Evolutionary conservation across 345 rosid species (phyloP).

Genomic region (Syzygium oleosum): DNA sequence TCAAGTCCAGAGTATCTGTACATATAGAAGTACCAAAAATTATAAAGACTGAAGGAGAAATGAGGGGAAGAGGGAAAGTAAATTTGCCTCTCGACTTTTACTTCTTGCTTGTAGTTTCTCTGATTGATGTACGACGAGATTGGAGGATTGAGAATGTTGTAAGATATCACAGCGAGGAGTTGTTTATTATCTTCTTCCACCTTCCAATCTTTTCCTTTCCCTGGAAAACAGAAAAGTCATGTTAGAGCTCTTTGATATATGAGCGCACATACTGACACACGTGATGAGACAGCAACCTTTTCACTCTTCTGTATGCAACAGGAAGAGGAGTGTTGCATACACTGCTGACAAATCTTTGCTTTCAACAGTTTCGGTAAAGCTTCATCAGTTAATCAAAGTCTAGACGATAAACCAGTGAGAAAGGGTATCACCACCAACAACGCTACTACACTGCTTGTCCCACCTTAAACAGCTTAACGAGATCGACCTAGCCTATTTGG

Average conservation of each 20-base stretch:
- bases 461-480: not conserved
- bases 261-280: not conserved
- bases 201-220: slow-evolving; percentile 83
- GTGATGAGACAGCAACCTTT: not conserved
- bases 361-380: not conserved
- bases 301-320: not conserved
- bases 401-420: not conserved
- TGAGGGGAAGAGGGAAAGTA: not conserved
- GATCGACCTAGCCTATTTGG: not conserved
- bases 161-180: slow-evolving; percentile 15
- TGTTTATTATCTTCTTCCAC: slow-evolving; percentile 51
- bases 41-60: not conserved
- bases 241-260: not conserved
- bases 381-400: not conserved
- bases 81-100: not conserved
- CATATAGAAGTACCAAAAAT: not conserved
- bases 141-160: not conserved
- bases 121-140: not conserved
- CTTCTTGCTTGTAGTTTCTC: not conserved
- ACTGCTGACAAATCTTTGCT: not conserved
- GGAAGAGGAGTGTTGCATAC: not conserved
- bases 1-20: not conserved
- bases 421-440: not conserved
- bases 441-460: not conserved
- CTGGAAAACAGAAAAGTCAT: slow-evolving; percentile 13